Percentiles rank a stretch among this genome's conserved stretches.
phyloP scores from a whole-genome alignment of 148 eudicot genomes.

The Camellia granthamiana region DNA sequence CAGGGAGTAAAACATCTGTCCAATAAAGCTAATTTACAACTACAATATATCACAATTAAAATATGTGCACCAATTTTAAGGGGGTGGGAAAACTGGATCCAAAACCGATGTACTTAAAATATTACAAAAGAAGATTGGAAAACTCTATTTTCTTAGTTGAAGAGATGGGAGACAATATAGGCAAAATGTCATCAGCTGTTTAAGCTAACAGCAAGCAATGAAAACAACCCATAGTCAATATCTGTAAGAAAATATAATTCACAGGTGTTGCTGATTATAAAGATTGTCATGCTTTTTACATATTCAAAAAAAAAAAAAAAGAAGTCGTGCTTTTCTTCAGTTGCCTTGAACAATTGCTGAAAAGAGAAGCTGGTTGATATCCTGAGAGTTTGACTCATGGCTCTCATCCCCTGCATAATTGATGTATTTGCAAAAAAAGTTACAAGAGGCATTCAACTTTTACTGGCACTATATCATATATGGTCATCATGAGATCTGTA shows the following conservation, averaged over 20 bases:
- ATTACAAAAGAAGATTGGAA: background rate
- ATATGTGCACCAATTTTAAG: background rate
- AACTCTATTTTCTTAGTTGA: background rate
- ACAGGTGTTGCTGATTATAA: no score
- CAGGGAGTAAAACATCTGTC: background rate
- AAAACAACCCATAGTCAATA: background rate
- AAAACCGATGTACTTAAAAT: background rate
- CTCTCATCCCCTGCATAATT: conserved; percentile 37
- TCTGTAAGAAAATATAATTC: no score
- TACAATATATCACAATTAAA: background rate
- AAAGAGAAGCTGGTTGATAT: conserved; percentile 68
- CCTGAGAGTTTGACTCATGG: conserved; percentile 42
- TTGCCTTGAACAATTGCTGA: conserved; percentile 58
- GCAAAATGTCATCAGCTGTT: no score
- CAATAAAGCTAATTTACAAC: no score
- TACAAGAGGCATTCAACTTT: background rate
- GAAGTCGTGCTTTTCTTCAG: conserved; percentile 17
- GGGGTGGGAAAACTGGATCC: background rate
- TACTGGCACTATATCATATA: background rate
- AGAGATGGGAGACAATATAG: background rate
- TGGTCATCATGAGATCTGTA: background rate
- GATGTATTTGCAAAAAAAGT: background rate
- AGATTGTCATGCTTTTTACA: conserved; percentile 1
- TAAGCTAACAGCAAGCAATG: background rate
- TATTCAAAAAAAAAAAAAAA: background rate